phyloP scores from a whole-genome alignment of 2,329 filamentous ascomycete genomes.

The Penicillium verrucosum region DNA sequence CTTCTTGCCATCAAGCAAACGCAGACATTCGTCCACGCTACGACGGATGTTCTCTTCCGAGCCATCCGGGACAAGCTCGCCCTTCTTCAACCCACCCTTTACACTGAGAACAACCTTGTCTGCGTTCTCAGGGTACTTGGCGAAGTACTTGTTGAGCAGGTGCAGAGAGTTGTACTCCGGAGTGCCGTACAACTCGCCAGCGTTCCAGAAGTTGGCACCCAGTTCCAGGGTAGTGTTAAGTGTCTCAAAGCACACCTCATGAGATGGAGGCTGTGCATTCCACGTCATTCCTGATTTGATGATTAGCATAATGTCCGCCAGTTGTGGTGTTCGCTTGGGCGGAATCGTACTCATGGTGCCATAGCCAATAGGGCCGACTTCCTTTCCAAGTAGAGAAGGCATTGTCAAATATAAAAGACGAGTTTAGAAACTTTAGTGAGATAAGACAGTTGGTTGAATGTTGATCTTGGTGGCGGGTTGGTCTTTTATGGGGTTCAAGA shows the following conservation, averaged over 20 bases:
- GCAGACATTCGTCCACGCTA: conserved; percentile 58
- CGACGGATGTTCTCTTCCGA: conserved; percentile 54
- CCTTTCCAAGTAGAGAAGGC: conserved; percentile 31
- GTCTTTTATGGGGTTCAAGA: conserved; percentile 2
- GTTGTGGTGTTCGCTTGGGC: conserved; percentile 1
- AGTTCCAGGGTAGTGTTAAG: conserved; percentile 53
- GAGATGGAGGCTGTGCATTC: conserved; percentile 27
- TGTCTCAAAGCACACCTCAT: conserved; percentile 46
- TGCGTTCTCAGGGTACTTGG: conserved; percentile 61
- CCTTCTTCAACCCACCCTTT: conserved; percentile 54
- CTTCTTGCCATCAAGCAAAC: conserved; percentile 54
- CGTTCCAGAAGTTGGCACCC: conserved; percentile 58
- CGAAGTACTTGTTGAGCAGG: conserved; percentile 61
- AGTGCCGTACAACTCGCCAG: conserved; percentile 63
- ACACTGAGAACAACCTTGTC: conserved; percentile 60
- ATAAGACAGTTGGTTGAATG: neutral
- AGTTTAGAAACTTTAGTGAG: neutral
- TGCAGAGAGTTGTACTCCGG: conserved; percentile 57
- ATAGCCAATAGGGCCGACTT: conserved; percentile 52
- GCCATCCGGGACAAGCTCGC: conserved; percentile 46
- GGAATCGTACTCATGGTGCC: conserved; percentile 52
- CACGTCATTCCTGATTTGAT: conserved; percentile 35
- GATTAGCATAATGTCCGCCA: neutral
- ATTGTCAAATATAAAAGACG: conserved; percentile 13
- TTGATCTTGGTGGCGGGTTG: neutral